Base-by-base conservation (phyloP, 2,329 filamentous ascomycete species). In the Epichloe elymi region DNA sequence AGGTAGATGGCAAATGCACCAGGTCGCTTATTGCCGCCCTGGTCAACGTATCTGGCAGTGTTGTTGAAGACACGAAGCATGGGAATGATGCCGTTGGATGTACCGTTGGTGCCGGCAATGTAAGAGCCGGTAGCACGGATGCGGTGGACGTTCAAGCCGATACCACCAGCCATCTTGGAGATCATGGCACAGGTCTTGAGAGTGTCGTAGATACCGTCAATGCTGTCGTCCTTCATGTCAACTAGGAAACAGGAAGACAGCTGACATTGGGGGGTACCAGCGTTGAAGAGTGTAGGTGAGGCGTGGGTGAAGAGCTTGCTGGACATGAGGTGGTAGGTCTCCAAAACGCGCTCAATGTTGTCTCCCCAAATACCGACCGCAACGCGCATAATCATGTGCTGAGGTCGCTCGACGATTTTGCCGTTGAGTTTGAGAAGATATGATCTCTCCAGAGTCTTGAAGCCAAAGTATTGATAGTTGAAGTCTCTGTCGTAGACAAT, bases 331-430 rank as follows among this genome's bases (percentile, higher is more conserved):
- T 97, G 91, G 77, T 98, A 98, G 41, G 93, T 97, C 79, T 98
- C 89, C 50, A 97, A 83, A 56, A 88, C 91, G 64, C 85, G 88
- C 74, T 97, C 93, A 54, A 98, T 85, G 63, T 97, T 80, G 57
- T 95, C 88, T 54, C 90, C 90, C 75, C 95, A 94, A 60, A 98
- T 95, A 53, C 93, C 93, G 53, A 98, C 91, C 60, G 93, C 82
- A 50, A 98, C 93, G 79, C 93, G 88, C 93, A 98, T 98, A 62
- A 98, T 91, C 89, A 98, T 93, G 74, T 98, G 93, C 72, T 98
- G 93, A 43, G 93, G 93, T 63, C 93, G 83, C 75, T 98, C 93
- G 49, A 90, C 91, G 65, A 97, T 88, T 74, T 96, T 95, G 67
- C 89, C 90, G 62, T 96, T 80, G 58, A 97, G 86, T 66, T 94